phyloP scores from a whole-genome alignment of 2,329 filamentous ascomycete species.

The Scleromitrula shiraiana region DNA sequence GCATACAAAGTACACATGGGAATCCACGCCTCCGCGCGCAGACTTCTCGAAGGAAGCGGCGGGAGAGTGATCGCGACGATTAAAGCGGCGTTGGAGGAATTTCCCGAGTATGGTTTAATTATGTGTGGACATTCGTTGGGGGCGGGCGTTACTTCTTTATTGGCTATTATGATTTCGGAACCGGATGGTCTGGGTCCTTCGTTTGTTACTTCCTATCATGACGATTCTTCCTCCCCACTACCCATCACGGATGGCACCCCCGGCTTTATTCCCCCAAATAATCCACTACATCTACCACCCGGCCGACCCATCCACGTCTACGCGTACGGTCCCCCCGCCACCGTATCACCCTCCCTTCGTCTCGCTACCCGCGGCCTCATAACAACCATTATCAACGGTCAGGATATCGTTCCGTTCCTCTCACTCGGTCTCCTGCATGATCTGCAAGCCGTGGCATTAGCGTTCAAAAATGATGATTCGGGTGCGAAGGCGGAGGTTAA shows the following conservation, averaged over 20 bases:
- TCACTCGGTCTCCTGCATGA: conserved; percentile 69
- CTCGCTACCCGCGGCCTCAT: conserved; percentile 65
- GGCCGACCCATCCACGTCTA: conserved; percentile 71
- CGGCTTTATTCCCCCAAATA: conserved; percentile 11
- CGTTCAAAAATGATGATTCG: conserved; percentile 64
- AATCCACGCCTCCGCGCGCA: conserved; percentile 45
- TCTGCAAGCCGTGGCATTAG: conserved; percentile 61
- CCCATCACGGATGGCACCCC: conserved; percentile 46
- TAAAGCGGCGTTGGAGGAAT: conserved; percentile 44
- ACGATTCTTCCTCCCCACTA: conserved; percentile 61
- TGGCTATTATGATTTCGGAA: conserved; percentile 46
- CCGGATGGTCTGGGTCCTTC: conserved; percentile 35
- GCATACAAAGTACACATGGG: conserved; percentile 49
- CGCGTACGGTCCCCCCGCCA: conserved; percentile 67
- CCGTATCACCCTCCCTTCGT: conserved; percentile 62
- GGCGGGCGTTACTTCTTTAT: conserved; percentile 45
- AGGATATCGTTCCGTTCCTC: conserved; percentile 66
- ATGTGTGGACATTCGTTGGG: conserved; percentile 48
- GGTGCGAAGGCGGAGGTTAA: conserved; percentile 60
- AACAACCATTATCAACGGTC: conserved; percentile 65
- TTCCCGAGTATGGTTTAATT: conserved; percentile 47
- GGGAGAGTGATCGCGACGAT: conserved; percentile 45
- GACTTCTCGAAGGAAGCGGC: conserved; percentile 41
- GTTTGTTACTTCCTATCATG: conserved; percentile 53
- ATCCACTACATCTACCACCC: conserved; percentile 53